phyloP scores from a whole-genome alignment of 306 rosid genomes.

The Casuarina glauca region DNA sequence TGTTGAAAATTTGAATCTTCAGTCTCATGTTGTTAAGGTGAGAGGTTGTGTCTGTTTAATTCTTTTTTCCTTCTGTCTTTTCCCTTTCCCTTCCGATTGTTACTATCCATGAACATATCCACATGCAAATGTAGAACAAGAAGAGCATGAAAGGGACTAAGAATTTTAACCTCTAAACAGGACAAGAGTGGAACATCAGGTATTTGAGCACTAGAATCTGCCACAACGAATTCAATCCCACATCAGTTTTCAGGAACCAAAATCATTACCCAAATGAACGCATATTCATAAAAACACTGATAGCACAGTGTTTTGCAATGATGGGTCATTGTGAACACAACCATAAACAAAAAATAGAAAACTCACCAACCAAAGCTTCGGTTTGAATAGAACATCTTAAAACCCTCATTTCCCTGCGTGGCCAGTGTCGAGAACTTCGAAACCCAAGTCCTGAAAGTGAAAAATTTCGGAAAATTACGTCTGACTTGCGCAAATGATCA shows the following conservation, averaged over 20 bases:
- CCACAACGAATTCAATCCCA: constrained; percentile 9
- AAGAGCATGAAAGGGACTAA: neutral
- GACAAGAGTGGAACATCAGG: constrained; percentile 56
- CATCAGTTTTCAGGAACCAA: neutral
- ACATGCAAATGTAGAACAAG: neutral
- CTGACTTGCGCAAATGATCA: constrained; percentile 7
- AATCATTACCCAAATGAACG: neutral
- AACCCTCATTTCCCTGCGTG: constrained; percentile 3
- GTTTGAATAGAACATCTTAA: constrained; percentile 32
- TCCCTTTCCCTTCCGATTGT: neutral
- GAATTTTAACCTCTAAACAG: constrained; percentile 49
- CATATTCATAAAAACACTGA: neutral
- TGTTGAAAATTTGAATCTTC: neutral
- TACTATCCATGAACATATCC: neutral
- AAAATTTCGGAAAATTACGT: constrained; percentile 10
- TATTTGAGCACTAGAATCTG: constrained; percentile 44
- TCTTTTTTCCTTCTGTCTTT: neutral
- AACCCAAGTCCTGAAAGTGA: constrained; percentile 12
- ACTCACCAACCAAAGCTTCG: constrained; percentile 36
- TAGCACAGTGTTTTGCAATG: neutral
- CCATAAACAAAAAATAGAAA: neutral
- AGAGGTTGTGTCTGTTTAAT: too few species aligned
- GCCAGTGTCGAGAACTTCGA: constrained; percentile 23
- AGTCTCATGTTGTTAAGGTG: too few species aligned
- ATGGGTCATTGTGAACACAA: neutral